Conservation (phyloP, 768 basidiomycete genomes). For the Pleurotus citrinopileatus region DNA sequence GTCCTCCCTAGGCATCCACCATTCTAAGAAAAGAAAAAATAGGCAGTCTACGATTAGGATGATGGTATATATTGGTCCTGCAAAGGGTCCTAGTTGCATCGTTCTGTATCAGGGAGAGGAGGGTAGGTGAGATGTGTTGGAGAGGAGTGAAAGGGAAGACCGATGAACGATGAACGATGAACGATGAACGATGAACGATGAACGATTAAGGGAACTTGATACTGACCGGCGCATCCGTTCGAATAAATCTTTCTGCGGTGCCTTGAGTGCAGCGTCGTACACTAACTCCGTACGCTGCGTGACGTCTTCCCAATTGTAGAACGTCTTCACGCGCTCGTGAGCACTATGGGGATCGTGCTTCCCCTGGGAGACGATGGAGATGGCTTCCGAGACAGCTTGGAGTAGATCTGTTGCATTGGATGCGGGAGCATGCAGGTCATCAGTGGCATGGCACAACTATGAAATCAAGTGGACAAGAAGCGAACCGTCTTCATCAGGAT, state of each 20-base stretch:
- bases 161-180: too few species aligned
- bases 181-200: too few species aligned
- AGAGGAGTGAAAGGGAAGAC: too few species aligned
- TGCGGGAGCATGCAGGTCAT: background rate
- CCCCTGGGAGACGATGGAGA: slow-evolving; percentile 62
- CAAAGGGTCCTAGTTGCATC: slow-evolving; percentile 73
- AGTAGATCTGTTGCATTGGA: slow-evolving; percentile 85
- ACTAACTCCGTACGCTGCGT: slow-evolving; percentile 81
- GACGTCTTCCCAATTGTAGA: slow-evolving; percentile 88
- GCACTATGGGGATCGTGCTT: slow-evolving; percentile 73
- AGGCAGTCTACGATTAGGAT: slow-evolving; percentile 89
- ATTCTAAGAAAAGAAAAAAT: slow-evolving; percentile 83
- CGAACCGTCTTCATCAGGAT: slow-evolving; percentile 90
- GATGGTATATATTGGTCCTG: slow-evolving; percentile 83
- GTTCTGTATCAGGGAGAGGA: slow-evolving; percentile 42
- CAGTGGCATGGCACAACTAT: background rate
- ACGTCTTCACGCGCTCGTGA: slow-evolving; percentile 72
- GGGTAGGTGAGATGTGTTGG: background rate
- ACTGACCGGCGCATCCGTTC: slow-evolving; percentile 71
- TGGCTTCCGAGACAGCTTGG: slow-evolving; percentile 78
- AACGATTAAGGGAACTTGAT: too few species aligned
- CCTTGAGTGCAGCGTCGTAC: slow-evolving; percentile 65
- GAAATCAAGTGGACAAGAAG: slow-evolving; percentile 8
- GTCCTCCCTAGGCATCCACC: slow-evolving; percentile 74
- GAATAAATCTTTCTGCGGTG: slow-evolving; percentile 66